Evolutionary conservation across 2,329 filamentous ascomycete species (phyloP).

Genomic region (Botrytis elliptica): DNA sequence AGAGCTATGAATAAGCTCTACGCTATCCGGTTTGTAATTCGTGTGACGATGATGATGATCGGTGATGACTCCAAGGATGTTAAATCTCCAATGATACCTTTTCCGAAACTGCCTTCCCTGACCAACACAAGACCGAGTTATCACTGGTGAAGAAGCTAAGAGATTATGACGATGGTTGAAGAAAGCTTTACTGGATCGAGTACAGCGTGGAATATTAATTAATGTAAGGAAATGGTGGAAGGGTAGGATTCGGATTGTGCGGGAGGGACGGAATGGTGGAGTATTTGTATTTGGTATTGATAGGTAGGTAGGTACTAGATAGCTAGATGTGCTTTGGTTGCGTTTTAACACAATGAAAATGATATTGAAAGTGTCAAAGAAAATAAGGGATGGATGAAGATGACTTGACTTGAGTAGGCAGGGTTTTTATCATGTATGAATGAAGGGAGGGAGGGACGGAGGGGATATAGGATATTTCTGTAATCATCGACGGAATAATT

Average conservation of each 20-base stretch:
- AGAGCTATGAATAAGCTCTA: neutral
- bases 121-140: neutral
- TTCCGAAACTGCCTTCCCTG: neutral
- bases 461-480: neutral
- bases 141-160: neutral
- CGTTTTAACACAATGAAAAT: neutral
- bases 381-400: neutral
- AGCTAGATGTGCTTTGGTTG: neutral
- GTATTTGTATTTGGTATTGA: neutral
- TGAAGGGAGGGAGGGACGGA: no score
- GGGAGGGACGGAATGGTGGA: neutral
- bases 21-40: neutral
- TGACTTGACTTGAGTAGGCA: neutral
- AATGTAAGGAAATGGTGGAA: neutral
- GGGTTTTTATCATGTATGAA: neutral
- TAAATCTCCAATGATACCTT: neutral
- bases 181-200: neutral
- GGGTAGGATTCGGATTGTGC: neutral
- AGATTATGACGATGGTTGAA: neutral
- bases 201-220: neutral
- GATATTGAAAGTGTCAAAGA: neutral
- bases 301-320: neutral
- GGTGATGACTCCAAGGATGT: neutral
- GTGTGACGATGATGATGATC: conserved; percentile 11
- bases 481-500: neutral